Evolutionary conservation across 2,329 filamentous ascomycete species (phyloP).

Genomic region (Huntiella moniliformis): DNA sequence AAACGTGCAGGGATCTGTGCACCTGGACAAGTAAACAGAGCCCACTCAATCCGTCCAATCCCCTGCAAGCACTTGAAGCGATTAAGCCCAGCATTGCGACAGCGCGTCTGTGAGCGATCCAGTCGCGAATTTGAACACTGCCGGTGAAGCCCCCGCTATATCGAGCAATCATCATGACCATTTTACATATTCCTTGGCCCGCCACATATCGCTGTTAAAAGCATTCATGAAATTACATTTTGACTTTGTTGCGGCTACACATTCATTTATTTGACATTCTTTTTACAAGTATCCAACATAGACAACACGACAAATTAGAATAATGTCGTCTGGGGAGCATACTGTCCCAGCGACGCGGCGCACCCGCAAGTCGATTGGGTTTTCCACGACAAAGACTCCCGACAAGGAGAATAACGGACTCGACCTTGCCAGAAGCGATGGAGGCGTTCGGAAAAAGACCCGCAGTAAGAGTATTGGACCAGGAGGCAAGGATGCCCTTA

Average conservation of each 20-base stretch:
- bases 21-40: constrained; percentile 8
- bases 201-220: too few relatives aligned
- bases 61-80: constrained; percentile 2
- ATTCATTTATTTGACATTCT: too few relatives aligned
- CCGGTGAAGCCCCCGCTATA: constrained; percentile 1
- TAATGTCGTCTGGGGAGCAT: constrained; percentile 11
- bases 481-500: constrained; percentile 68
- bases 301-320: background rate
- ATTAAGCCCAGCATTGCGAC: background rate
- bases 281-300: background rate
- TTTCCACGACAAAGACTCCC: constrained; percentile 27
- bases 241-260: too few relatives aligned
- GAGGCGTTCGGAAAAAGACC: constrained; percentile 45
- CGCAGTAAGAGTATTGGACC: constrained; percentile 94
- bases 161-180: background rate
- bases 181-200: too few relatives aligned
- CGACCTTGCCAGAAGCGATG: constrained; percentile 37
- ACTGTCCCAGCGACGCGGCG: constrained; percentile 38
- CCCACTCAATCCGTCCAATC: background rate
- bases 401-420: constrained; percentile 64
- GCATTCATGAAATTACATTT: too few relatives aligned
- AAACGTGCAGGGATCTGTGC: background rate
- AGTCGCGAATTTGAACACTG: constrained; percentile 4
- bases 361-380: constrained; percentile 53
- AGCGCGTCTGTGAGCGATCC: constrained; percentile 6